Evolutionary conservation across 2,329 filamentous ascomycete genomes (phyloP).

Genomic region (Westerdykella aurantiaca): DNA sequence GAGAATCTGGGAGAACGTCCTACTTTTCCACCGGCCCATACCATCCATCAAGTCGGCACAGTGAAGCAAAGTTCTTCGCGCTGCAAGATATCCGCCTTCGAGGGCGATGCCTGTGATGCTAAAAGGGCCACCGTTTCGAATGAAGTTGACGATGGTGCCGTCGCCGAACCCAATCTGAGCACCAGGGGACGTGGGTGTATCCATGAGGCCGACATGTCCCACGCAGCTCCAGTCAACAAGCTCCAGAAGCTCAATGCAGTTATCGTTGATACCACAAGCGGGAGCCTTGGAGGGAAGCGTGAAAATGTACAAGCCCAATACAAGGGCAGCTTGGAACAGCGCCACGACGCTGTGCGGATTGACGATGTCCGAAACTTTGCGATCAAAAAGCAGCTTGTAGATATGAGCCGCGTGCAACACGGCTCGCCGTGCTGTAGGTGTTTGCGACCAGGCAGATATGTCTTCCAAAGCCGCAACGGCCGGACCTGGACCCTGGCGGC

Average conservation of each 20-base stretch:
- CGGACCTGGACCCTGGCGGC: slow-evolving; percentile 43
- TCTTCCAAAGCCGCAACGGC: slow-evolving; percentile 47
- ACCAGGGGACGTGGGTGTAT: slow-evolving; percentile 15
- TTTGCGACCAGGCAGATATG: slow-evolving; percentile 48
- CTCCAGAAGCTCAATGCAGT: slow-evolving; percentile 45
- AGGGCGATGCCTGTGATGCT: slow-evolving; percentile 46
- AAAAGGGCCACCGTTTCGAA: slow-evolving; percentile 45
- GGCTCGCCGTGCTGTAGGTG: slow-evolving; percentile 45
- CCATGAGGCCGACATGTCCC: slow-evolving; percentile 43
- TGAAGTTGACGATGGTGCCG: slow-evolving; percentile 39
- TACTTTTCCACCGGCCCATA: slow-evolving; percentile 48
- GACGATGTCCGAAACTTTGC: slow-evolving; percentile 49
- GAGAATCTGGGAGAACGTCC: slow-evolving; percentile 48
- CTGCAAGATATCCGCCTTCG: slow-evolving; percentile 47
- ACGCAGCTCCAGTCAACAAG: slow-evolving; percentile 47
- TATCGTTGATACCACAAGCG: slow-evolving; percentile 26
- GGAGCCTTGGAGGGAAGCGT: slow-evolving; percentile 37
- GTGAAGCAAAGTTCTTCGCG: slow-evolving; percentile 47
- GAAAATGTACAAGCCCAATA: slow-evolving; percentile 49
- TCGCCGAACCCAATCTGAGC: slow-evolving; percentile 19
- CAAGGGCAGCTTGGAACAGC: slow-evolving; percentile 48
- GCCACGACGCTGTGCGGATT: slow-evolving; percentile 48
- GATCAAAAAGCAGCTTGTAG: slow-evolving; percentile 47
- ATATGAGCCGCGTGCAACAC: slow-evolving; percentile 51
- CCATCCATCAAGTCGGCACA: slow-evolving; percentile 50